Base-by-base conservation (phyloP, 768 basidiomycete genomes). In the Xerocomus spinulosus region DNA sequence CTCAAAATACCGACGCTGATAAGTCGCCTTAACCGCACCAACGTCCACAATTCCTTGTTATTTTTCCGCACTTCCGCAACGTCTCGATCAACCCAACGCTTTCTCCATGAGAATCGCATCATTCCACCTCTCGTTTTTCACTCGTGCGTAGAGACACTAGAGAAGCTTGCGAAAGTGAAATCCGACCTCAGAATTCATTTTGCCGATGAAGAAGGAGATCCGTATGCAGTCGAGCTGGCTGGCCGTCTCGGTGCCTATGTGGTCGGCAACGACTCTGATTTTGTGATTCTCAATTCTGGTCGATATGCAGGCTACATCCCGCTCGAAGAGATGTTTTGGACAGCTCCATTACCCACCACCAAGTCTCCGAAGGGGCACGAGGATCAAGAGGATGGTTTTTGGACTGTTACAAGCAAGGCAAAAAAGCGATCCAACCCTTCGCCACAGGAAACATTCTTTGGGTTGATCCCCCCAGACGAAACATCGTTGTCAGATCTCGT, bases 131-230 rank as follows among this genome's bases (percentile, higher is more conserved):
- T 90, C 21, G 68, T 69, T 37, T 80, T 81, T 60, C 60, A 71
- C 8, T 72, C 79, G 3, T 87, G 82, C 55, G 60, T 89, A 2
- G 69, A 79, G 38, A 77, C 79, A 9, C 65, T 92, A 3, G 57
- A 71, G 36, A 52, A 52, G 10, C 48, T 83, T 9, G 59, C 67
- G 43, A 54, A 66, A n/a, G 50, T 54, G 13, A 68, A 63, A 2
- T 54, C 69, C 17, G 55, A 56, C 5, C 59, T 88, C 17, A 69
- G 81, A 33, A 55, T 89, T 7, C 79, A 85, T 62, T 83, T 83
- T 51, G 87, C 88, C 6, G 87, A 91, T 55, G 83, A 83, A 64
- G 89, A 92, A 63, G 87, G 80, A 9, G 89, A 91, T 63, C 85
- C 87, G 3, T 89, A 80, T 56, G 82, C 85, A n/a, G 88, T 92